A percentile compares a stretch with the other conserved stretches of the same genome.
Conservation (phyloP, 805 yeast species). For the Nakazawaea pomicola region DNA sequence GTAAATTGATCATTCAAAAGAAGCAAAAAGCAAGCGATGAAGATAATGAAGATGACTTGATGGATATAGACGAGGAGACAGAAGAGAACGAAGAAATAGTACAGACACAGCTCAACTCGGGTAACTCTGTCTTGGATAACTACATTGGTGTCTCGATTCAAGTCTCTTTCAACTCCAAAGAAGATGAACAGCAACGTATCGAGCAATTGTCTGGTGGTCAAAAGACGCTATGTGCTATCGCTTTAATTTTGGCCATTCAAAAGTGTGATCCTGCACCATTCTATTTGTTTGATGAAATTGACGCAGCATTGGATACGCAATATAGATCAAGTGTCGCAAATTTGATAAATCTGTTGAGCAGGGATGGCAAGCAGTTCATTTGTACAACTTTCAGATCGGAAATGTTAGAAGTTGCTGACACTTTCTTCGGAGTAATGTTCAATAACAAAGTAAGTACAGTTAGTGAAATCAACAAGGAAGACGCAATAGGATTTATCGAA, state of each 20-base stretch:
- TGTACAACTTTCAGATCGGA: slow-evolving; percentile 96
- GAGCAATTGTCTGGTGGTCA: slow-evolving; percentile 97
- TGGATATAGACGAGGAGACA: slow-evolving; percentile 17
- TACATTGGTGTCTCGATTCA: slow-evolving; percentile 80
- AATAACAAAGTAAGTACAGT: slow-evolving; percentile 78
- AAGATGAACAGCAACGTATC: slow-evolving; percentile 79
- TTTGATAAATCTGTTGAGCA: slow-evolving; percentile 60
- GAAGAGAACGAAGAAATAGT: slow-evolving; percentile 18
- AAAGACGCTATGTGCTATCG: slow-evolving; percentile 93
- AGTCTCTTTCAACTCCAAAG: slow-evolving; percentile 84
- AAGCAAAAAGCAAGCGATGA: slow-evolving; percentile 20
- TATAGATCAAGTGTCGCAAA: slow-evolving; percentile 84
- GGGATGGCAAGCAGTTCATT: slow-evolving; percentile 72
- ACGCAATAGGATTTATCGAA: slow-evolving; percentile 81
- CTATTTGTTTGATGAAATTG: slow-evolving; percentile 93
- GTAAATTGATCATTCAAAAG: slow-evolving; percentile 62
- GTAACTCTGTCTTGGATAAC: slow-evolving; percentile 36
- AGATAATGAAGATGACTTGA: slow-evolving; percentile 19
- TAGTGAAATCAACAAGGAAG: slow-evolving; percentile 60
- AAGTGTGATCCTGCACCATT: slow-evolving; percentile 96
- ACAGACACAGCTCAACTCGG: slow-evolving; percentile 12
- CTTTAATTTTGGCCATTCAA: slow-evolving; percentile 90
- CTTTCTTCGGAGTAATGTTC: slow-evolving; percentile 83
- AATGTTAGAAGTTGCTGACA: slow-evolving; percentile 81
- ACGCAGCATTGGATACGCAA: slow-evolving; percentile 91